Percentiles rank a stretch among this genome's conserved stretches.
These are phyloP conservation scores for Ceratocystis variospora DNA, from an alignment of 2,329 filamentous ascomycete genomes.

Conservation along the genomic window DNA sequence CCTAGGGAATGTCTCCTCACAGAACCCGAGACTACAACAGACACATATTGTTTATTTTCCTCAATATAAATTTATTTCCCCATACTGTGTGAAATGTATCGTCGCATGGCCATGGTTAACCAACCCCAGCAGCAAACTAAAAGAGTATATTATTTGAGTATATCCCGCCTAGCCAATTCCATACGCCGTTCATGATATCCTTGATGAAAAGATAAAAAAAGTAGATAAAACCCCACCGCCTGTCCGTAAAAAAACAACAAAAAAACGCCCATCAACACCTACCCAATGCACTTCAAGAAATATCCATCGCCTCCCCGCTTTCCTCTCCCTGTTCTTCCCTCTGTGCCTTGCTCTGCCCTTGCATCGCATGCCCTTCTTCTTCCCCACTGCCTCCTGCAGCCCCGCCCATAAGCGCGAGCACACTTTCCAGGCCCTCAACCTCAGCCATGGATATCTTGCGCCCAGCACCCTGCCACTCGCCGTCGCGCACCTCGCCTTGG, in stretches of 20 bases:
- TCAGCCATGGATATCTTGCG: slow-evolving; percentile 37
- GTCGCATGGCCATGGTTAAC: neutral
- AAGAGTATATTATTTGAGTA: neutral
- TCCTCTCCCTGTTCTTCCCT: neutral
- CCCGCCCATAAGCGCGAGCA: slow-evolving; percentile 34
- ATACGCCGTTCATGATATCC: neutral
- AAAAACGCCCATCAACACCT: neutral
- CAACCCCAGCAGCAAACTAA: neutral
- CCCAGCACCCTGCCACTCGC: slow-evolving; percentile 48
- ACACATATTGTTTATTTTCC: neutral
- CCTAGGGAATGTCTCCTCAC: neutral
- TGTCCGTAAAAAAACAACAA: too few relatives aligned
- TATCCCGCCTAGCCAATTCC: neutral
- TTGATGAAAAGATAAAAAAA: neutral
- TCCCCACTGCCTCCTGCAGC: slow-evolving; percentile 17
- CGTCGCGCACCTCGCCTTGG: slow-evolving; percentile 49
- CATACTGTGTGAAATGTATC: too few relatives aligned
- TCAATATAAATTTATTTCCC: neutral
- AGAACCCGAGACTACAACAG: neutral
- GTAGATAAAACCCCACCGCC: too few relatives aligned
- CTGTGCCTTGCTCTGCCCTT: slow-evolving; percentile 10
- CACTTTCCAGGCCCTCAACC: slow-evolving; percentile 42
- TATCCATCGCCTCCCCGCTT: neutral
- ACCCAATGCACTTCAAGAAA: neutral
- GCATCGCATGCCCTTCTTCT: neutral